Conservation (phyloP, 352 stramenopile species). For the Pythium insidiosum region DNA sequence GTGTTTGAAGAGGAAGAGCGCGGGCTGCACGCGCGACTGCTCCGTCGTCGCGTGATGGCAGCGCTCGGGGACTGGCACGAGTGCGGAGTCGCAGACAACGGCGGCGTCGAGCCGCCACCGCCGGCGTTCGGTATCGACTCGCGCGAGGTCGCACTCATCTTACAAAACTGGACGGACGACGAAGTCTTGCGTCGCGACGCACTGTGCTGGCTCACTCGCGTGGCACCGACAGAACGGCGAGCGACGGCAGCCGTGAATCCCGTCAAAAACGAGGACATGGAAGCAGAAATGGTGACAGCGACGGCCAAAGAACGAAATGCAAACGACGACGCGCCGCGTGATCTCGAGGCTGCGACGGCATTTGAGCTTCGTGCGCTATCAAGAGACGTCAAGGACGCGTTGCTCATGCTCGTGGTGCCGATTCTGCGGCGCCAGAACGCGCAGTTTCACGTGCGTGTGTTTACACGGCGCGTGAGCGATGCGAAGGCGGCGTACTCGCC, state of each 20-base stretch:
- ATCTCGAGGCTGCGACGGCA: conserved; percentile 15
- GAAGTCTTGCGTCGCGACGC: conserved; percentile 24
- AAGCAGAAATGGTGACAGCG: too few relatives aligned
- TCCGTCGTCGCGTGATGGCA: conserved; percentile 27
- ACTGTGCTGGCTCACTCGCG: conserved; percentile 35
- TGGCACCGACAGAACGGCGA: too few relatives aligned
- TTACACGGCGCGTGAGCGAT: conserved; percentile 24
- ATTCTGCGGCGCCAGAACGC: conserved; percentile 53
- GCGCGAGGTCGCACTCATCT: conserved; percentile 38
- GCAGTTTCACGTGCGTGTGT: conserved; percentile 41
- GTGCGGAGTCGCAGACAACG: conserved; percentile 6
- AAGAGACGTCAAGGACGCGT: conserved; percentile 64
- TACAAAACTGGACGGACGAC: conserved; percentile 53
- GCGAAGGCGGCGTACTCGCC: conserved; percentile 10
- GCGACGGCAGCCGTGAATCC: too few relatives aligned
- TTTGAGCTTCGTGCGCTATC: conserved; percentile 52
- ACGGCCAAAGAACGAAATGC: conserved; percentile 5
- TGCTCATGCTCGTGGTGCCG: conserved; percentile 58
- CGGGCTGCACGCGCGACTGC: conserved; percentile 7
- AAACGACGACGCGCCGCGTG: conserved; percentile 5
- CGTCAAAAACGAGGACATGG: too few relatives aligned
- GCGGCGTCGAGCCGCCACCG: conserved; percentile 10
- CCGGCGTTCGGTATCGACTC: conserved; percentile 51
- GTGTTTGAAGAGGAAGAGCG: conserved; percentile 4
- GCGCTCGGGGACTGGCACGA: conserved; percentile 43